Conservation (phyloP, 352 stramenopile genomes). For the Aphanomyces astaci region DNA sequence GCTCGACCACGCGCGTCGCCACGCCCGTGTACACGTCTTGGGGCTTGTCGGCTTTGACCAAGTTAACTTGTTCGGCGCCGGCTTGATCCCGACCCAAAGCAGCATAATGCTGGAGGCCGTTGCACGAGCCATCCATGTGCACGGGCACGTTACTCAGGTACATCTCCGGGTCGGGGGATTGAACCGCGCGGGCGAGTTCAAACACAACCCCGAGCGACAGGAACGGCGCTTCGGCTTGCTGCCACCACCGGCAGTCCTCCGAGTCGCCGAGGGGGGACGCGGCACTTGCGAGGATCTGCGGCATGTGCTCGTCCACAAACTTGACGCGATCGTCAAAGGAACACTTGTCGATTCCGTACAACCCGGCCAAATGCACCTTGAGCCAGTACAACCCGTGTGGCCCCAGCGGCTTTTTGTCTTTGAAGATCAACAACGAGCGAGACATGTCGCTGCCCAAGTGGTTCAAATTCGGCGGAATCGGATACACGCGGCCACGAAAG, state of each 20-base stretch:
- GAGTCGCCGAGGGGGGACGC: conserved; percentile 83
- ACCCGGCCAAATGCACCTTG: conserved; percentile 95
- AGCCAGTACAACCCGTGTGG: conserved; percentile 95
- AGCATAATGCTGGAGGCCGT: conserved; percentile 99
- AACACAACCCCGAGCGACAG: conserved; percentile 96
- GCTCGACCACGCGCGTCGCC: conserved; percentile 64
- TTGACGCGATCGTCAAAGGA: conserved; percentile 95
- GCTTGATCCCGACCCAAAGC: conserved; percentile 92
- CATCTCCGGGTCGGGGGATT: conserved; percentile 87
- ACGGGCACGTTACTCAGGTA: conserved; percentile 96
- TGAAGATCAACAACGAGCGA: conserved; percentile 93
- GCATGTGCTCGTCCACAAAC: conserved; percentile 91
- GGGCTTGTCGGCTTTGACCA: conserved; percentile 89
- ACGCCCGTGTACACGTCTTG: conserved; percentile 98
- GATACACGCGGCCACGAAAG: conserved; percentile 97
- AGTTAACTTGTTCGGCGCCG: conserved; percentile 95
- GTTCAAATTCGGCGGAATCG: conserved; percentile 97
- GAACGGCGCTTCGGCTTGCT: conserved; percentile 95
- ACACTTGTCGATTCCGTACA: conserved; percentile 88
- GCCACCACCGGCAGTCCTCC: conserved; percentile 87
- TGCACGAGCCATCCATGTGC: conserved; percentile 98
- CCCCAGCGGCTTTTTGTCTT: conserved; percentile 91
- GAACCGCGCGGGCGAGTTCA: conserved; percentile 91
- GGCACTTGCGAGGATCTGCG: conserved; percentile 89
- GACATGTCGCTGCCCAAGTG: conserved; percentile 98